Evolutionary conservation across 2,329 filamentous ascomycete genomes (phyloP).

Genomic region (Didymella segeticola): DNA sequence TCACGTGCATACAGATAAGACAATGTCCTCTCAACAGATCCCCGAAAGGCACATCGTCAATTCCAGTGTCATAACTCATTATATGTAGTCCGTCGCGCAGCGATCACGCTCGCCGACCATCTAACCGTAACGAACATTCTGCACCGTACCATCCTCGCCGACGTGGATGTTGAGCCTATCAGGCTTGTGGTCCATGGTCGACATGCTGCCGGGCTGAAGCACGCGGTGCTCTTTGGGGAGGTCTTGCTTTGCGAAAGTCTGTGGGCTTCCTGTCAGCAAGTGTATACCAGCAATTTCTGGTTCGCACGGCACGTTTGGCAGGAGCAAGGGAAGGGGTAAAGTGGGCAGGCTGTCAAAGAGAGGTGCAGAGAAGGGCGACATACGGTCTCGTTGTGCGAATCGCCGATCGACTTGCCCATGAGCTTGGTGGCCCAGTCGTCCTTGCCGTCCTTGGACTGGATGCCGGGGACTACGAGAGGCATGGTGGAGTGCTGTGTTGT

Average conservation of each 20-base stretch:
- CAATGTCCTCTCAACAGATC: no score
- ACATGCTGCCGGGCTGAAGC: constrained; percentile 54
- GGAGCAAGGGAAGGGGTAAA: neutral
- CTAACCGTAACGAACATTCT: constrained; percentile 56
- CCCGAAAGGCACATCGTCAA: neutral
- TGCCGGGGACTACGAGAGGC: constrained; percentile 60
- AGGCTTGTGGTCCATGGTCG: constrained; percentile 57
- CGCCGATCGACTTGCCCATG: constrained; percentile 60
- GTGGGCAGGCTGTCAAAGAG: neutral
- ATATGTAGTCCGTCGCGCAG: neutral
- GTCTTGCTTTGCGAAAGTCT: constrained; percentile 60
- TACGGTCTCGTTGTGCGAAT: constrained; percentile 54
- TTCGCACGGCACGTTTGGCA: neutral
- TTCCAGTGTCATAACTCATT: neutral
- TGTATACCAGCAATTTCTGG: no score
- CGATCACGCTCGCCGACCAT: neutral
- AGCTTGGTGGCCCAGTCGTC: constrained; percentile 57
- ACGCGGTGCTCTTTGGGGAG: constrained; percentile 57
- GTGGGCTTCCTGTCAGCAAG: constrained; percentile 25
- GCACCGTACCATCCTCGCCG: constrained; percentile 56
- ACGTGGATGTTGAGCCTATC: constrained; percentile 59
- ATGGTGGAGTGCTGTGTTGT: constrained; percentile 40
- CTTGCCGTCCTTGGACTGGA: constrained; percentile 48
- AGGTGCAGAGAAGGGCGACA: constrained; percentile 10
- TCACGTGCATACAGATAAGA: neutral